phyloP scores from a whole-genome alignment of 352 stramenopile species.

The Plasmopara muralis region DNA sequence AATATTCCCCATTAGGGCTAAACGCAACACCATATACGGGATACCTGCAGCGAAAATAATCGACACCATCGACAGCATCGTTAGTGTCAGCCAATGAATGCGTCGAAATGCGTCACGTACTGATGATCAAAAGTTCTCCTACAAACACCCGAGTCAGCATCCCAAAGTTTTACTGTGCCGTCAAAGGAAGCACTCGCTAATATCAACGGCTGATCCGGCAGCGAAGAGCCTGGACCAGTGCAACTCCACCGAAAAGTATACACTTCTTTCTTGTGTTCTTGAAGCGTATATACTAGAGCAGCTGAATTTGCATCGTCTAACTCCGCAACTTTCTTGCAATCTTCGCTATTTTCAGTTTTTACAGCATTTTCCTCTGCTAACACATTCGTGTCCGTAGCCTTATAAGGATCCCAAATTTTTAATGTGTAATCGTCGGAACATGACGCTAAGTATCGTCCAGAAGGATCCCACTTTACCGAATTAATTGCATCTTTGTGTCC shows the following conservation, averaged over 20 bases:
- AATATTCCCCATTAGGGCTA: conserved; percentile 87
- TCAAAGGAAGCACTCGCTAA: conserved; percentile 95
- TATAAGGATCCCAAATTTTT: conserved; percentile 92
- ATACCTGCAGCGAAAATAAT: conserved; percentile 36
- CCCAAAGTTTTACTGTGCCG: conserved; percentile 93
- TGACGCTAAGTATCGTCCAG: conserved; percentile 89
- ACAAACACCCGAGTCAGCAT: conserved; percentile 87
- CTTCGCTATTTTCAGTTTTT: conserved; percentile 25
- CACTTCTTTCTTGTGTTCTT: conserved; percentile 91
- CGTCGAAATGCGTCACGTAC: conserved; percentile 47
- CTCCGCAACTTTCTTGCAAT: conserved; percentile 20
- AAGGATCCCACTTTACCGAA: conserved; percentile 96
- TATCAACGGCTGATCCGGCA: conserved; percentile 64
- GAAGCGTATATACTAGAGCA: conserved; percentile 75
- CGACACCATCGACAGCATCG: conserved; percentile 1
- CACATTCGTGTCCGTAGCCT: conserved; percentile 22
- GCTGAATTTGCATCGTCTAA: conserved; percentile 19
- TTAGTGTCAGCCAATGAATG: conserved; percentile 17
- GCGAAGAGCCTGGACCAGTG: conserved; percentile 57
- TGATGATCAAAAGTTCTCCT: conserved; percentile 90
- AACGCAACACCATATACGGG: conserved; percentile 85
- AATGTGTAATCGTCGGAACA: conserved; percentile 98
- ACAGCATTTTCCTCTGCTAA: conserved; percentile 18
- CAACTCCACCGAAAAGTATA: conserved; percentile 92
- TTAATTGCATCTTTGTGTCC: conserved; percentile 98